phyloP scores from a whole-genome alignment of 2,329 filamentous ascomycete species.

The Sporothrix humicola region DNA sequence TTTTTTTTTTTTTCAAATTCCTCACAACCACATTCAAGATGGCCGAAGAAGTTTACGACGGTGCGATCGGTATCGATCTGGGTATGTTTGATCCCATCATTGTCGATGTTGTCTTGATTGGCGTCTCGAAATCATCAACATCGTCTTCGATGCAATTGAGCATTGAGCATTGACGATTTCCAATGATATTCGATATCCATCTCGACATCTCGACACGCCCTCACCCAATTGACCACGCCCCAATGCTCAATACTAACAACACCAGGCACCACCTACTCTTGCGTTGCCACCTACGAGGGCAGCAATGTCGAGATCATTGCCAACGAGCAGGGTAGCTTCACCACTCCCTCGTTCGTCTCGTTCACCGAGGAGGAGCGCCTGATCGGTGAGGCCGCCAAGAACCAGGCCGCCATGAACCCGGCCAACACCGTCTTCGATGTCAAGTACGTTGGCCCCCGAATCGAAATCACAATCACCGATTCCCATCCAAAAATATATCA shows the following conservation, averaged over 20 bases:
- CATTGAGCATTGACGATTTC: neutral
- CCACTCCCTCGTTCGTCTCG: constrained; percentile 97
- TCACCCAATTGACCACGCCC: neutral
- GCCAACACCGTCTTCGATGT: constrained; percentile 98
- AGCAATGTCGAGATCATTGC: constrained; percentile 99
- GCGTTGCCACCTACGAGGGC: constrained; percentile 98
- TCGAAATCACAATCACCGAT: neutral
- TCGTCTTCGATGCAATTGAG: neutral
- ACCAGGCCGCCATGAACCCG: constrained; percentile 99
- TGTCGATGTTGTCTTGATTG: neutral
- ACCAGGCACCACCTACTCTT: constrained; percentile 98
- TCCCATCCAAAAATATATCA: no score
- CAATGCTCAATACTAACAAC: constrained; percentile 26
- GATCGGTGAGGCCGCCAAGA: constrained; percentile 99
- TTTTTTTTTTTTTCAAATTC: constrained; percentile 25
- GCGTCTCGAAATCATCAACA: neutral
- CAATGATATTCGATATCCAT: neutral
- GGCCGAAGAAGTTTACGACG: constrained; percentile 98
- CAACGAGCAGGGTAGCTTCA: constrained; percentile 99
- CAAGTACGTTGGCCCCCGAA: constrained; percentile 60
- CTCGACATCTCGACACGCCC: neutral
- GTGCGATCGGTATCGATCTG: constrained; percentile 99
- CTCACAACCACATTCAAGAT: constrained; percentile 59
- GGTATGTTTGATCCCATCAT: constrained; percentile 63
- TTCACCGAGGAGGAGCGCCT: constrained; percentile 99